These are phyloP conservation scores for Penicillium manginii DNA, from an alignment of 495 filamentous ascomycete species.

Conservation along the genomic window DNA sequence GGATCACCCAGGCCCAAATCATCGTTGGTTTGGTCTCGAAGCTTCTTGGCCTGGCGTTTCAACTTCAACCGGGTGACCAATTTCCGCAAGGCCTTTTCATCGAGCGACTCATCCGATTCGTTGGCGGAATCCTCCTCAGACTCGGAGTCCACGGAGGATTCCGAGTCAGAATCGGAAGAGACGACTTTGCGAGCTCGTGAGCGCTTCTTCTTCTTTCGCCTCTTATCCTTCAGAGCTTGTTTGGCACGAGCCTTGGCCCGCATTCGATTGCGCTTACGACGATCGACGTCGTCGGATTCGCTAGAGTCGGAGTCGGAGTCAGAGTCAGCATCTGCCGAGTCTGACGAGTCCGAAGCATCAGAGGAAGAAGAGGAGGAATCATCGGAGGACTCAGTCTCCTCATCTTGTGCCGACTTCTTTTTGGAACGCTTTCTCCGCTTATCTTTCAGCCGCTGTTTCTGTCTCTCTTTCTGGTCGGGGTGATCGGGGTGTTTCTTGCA, in stretches of 20 bases:
- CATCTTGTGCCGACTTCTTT: slow-evolving; percentile 18
- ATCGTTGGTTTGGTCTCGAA: slow-evolving; percentile 33
- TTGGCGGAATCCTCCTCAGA: slow-evolving; percentile 38
- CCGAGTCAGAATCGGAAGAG: slow-evolving; percentile 39
- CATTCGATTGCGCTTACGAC: slow-evolving; percentile 32
- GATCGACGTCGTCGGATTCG: slow-evolving; percentile 39
- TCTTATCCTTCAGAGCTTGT: slow-evolving; percentile 41
- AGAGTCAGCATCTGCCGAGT: slow-evolving; percentile 27
- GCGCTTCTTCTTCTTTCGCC: slow-evolving; percentile 42
- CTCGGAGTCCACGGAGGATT: slow-evolving; percentile 36
- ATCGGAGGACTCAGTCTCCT: slow-evolving; percentile 22
- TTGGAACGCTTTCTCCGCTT: slow-evolving; percentile 16
- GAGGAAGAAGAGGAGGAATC: slow-evolving; percentile 18
- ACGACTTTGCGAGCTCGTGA: slow-evolving; percentile 29
- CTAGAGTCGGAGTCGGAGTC: slow-evolving; percentile 34
- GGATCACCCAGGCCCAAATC: slow-evolving; percentile 15
- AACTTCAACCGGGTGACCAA: slow-evolving; percentile 55
- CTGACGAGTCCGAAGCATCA: slow-evolving; percentile 5
- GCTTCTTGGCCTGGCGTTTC: slow-evolving; percentile 42
- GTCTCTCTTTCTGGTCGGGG: slow-evolving; percentile 9
- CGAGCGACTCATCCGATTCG: slow-evolving; percentile 29
- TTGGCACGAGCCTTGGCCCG: slow-evolving; percentile 52
- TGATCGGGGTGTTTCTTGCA: slow-evolving; percentile 46
- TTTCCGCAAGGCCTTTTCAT: slow-evolving; percentile 51
- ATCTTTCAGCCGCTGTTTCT: slow-evolving; percentile 12